These are phyloP conservation scores for Aristolochia fimbriata DNA, from an alignment of 164 flowering plant genomes.

Conservation along the genomic window DNA sequence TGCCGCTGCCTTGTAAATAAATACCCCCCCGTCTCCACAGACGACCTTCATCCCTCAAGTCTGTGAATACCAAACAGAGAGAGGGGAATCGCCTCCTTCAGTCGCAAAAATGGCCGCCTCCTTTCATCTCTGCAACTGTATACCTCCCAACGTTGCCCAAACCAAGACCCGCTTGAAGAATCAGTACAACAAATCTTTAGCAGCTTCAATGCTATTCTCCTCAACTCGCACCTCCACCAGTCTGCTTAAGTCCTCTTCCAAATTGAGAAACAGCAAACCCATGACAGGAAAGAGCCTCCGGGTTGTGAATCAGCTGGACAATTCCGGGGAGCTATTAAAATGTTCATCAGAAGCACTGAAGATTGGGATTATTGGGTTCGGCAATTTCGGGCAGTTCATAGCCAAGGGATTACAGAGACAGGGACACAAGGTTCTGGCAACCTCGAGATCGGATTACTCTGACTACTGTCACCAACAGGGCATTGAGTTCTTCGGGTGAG, in stretches of 20 bases:
- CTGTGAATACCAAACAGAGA: too few relatives aligned
- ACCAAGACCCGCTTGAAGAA: background rate
- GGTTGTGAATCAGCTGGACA: slow-evolving; percentile 3
- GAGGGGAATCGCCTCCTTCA: too few relatives aligned
- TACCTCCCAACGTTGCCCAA: background rate
- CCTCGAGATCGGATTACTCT: slow-evolving; percentile 23
- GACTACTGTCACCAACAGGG: slow-evolving; percentile 18
- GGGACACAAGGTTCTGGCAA: slow-evolving; percentile 25
- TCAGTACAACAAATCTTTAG: background rate
- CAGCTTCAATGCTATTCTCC: background rate
- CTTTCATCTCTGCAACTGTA: slow-evolving; percentile 8
- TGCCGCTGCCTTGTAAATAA: too few relatives aligned
- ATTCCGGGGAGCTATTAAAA: background rate
- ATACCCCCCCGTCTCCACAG: too few relatives aligned
- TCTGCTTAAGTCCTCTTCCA: slow-evolving; percentile 1
- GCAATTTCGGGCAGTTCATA: slow-evolving; percentile 29
- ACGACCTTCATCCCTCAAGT: too few relatives aligned
- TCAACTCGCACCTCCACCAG: background rate
- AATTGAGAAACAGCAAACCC: slow-evolving; percentile 3
- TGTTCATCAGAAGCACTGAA: slow-evolving; percentile 6
- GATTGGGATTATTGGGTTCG: slow-evolving; percentile 24
- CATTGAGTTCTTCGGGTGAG: slow-evolving; percentile 19
- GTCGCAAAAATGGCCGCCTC: background rate
- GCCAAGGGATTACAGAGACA: slow-evolving; percentile 19
- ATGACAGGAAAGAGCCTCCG: background rate